Conservation (phyloP, 1,284 basidiomycete species). For the Ustilago nuda region DNA sequence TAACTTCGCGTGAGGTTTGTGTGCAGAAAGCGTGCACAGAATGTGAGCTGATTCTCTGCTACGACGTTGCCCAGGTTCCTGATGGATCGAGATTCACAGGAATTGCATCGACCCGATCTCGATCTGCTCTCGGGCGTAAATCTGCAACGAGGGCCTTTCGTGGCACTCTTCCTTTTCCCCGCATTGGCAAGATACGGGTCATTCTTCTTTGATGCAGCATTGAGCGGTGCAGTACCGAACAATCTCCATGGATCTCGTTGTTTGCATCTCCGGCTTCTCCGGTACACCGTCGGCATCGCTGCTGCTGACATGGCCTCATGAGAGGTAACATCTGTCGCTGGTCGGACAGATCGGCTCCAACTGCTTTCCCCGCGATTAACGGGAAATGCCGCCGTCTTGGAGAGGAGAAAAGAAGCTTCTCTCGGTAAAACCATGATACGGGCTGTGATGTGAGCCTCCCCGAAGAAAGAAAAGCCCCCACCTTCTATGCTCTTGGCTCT, state of each 20-base stretch:
- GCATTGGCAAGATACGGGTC: not conserved
- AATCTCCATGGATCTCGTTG: not conserved
- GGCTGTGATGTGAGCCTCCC: constrained; percentile 6
- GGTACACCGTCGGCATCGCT: constrained; percentile 1
- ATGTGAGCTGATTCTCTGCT: constrained; percentile 9
- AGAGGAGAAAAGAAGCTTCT: not conserved
- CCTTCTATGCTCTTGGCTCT: constrained; percentile 17
- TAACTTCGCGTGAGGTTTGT: not conserved
- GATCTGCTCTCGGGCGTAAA: not conserved
- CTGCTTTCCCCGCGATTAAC: constrained; percentile 1
- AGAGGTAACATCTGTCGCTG: not conserved
- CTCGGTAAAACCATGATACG: constrained; percentile 3
- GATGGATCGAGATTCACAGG: not conserved
- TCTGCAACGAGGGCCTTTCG: not conserved
- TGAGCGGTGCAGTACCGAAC: constrained; percentile 11
- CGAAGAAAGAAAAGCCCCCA: constrained; percentile 12
- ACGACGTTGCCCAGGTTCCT: not conserved
- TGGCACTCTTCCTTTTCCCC: constrained; percentile 16
- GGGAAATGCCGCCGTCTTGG: not conserved
- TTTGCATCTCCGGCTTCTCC: constrained; percentile 21
- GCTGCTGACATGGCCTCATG: not conserved
- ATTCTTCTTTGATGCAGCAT: not conserved
- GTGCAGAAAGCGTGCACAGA: constrained; percentile 1
- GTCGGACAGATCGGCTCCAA: constrained; percentile 5
- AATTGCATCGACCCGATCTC: not conserved